Conservation (phyloP, 192 early-diverging fungal species). For the Phycomyces nitens region DNA sequence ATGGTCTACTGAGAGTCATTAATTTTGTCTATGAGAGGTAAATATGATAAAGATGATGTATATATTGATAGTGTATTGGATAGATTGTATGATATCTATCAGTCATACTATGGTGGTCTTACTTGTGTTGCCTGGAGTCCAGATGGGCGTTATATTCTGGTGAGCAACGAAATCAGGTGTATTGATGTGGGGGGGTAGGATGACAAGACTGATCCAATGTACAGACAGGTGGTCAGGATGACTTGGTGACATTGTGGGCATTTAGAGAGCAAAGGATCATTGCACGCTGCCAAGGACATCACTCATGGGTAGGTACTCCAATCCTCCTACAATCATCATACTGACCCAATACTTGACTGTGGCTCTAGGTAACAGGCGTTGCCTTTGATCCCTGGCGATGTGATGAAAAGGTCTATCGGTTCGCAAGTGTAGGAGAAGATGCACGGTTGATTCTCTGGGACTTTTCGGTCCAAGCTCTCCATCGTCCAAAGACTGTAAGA, state of each 20-base stretch:
- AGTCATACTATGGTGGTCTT: slow-evolving; percentile 86
- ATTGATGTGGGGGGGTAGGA: too few species aligned
- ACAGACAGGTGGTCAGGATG: slow-evolving; percentile 89
- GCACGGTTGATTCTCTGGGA: slow-evolving; percentile 88
- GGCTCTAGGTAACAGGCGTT: slow-evolving; percentile 50
- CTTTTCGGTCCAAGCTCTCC: slow-evolving; percentile 79
- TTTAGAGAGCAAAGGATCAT: slow-evolving; percentile 77
- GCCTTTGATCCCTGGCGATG: slow-evolving; percentile 85
- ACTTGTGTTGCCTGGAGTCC: slow-evolving; percentile 87
- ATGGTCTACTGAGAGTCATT: slow-evolving; percentile 78
- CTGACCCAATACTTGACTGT: not conserved
- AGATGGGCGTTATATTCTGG: slow-evolving; percentile 78
- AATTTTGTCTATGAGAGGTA: slow-evolving; percentile 69
- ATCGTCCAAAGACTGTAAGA: slow-evolving; percentile 68
- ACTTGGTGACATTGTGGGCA: slow-evolving; percentile 87
- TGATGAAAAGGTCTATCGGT: slow-evolving; percentile 78
- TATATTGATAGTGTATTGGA: not conserved
- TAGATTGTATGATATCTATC: slow-evolving; percentile 73
- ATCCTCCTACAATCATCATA: not conserved
- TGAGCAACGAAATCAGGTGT: slow-evolving; percentile 11
- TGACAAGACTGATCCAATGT: not conserved
- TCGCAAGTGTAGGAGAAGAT: slow-evolving; percentile 93
- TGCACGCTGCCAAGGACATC: slow-evolving; percentile 88
- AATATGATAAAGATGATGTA: slow-evolving; percentile 2
- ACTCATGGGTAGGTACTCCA: slow-evolving; percentile 69